A percentile compares a stretch with the other conserved stretches of the same genome.
phyloP scores from a whole-genome alignment of 352 stramenopile genomes.

The Phytophthora litchii region DNA sequence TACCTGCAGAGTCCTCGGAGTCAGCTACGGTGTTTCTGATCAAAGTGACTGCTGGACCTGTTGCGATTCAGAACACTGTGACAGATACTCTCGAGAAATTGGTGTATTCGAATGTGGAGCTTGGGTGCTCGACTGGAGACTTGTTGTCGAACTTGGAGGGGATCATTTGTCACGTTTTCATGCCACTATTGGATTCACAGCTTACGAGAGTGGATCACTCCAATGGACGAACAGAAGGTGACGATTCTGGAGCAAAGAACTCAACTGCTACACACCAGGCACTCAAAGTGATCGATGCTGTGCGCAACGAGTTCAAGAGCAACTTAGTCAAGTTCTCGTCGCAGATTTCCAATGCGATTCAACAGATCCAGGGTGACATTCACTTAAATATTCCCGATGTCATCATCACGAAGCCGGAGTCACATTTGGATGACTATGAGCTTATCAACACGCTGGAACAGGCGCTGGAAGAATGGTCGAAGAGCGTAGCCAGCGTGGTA shows the following conservation, averaged over 20 bases:
- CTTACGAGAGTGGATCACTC: slow-evolving; percentile 39
- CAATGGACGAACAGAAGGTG: slow-evolving; percentile 17
- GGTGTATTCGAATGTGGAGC: slow-evolving; percentile 77
- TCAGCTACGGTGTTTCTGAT: slow-evolving; percentile 79
- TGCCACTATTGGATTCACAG: slow-evolving; percentile 84
- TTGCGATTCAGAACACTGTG: slow-evolving; percentile 42
- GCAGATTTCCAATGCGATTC: slow-evolving; percentile 92
- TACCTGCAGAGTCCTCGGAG: slow-evolving; percentile 67
- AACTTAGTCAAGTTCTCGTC: slow-evolving; percentile 93
- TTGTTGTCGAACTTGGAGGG: slow-evolving; percentile 84
- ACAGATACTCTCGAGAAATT: slow-evolving; percentile 52
- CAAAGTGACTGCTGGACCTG: slow-evolving; percentile 62
- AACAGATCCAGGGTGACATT: slow-evolving; percentile 95
- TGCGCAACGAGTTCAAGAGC: slow-evolving; percentile 89
- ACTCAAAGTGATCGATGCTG: slow-evolving; percentile 82
- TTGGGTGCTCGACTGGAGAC: slow-evolving; percentile 89
- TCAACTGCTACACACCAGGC: slow-evolving; percentile 42
- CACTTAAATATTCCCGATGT: slow-evolving; percentile 93
- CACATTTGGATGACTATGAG: slow-evolving; percentile 85
- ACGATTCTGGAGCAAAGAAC: slow-evolving; percentile 17
- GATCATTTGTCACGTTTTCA: slow-evolving; percentile 90
- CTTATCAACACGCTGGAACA: slow-evolving; percentile 90
- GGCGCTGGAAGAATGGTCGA: slow-evolving; percentile 93
- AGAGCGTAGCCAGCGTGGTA: slow-evolving; percentile 89
- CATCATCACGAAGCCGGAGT: slow-evolving; percentile 88